Percentiles rank a stretch among this genome's conserved stretches.
phyloP scores from a whole-genome alignment of 2,329 filamentous ascomycete species.

The Hymenotorrendiella dingleyae region DNA sequence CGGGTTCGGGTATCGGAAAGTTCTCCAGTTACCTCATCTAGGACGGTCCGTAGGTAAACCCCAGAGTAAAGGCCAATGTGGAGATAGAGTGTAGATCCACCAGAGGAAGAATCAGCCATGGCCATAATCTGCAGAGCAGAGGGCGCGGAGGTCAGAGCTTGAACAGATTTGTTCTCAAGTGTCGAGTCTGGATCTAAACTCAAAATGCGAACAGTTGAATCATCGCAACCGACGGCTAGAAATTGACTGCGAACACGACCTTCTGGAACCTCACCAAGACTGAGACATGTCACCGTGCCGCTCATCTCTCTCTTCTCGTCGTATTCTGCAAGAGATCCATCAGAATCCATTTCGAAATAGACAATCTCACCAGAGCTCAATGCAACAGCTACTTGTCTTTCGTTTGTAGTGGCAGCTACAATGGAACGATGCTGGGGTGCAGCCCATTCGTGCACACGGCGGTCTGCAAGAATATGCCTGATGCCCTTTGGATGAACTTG shows the following conservation, averaged over 20 bases:
- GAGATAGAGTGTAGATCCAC: conserved; percentile 82
- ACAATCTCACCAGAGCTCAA: conserved; percentile 95
- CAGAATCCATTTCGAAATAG: conserved; percentile 94
- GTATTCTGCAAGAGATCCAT: conserved; percentile 87
- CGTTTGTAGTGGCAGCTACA: conserved; percentile 88
- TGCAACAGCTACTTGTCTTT: conserved; percentile 86
- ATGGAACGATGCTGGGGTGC: conserved; percentile 92
- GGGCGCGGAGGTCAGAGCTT: conserved; percentile 85
- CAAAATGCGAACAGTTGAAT: conserved; percentile 89
- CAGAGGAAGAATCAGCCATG: conserved; percentile 90
- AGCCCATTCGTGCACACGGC: conserved; percentile 85
- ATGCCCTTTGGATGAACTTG: conserved; percentile 98
- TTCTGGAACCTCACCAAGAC: conserved; percentile 85
- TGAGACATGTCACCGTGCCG: conserved; percentile 91
- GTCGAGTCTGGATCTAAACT: conserved; percentile 87
- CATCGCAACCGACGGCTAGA: conserved; percentile 92
- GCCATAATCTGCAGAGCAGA: conserved; percentile 86
- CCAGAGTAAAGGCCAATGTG: conserved; percentile 95
- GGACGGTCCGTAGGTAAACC: conserved; percentile 88
- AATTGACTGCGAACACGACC: conserved; percentile 86
- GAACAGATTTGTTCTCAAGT: conserved; percentile 88
- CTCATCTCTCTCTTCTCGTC: conserved; percentile 94
- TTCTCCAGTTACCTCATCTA: conserved; percentile 94
- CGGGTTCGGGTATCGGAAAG: conserved; percentile 91
- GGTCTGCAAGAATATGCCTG: conserved; percentile 72